Evolutionary conservation across 2,329 filamentous ascomycete genomes (phyloP).

Genomic region (Monosporascus ibericus): DNA sequence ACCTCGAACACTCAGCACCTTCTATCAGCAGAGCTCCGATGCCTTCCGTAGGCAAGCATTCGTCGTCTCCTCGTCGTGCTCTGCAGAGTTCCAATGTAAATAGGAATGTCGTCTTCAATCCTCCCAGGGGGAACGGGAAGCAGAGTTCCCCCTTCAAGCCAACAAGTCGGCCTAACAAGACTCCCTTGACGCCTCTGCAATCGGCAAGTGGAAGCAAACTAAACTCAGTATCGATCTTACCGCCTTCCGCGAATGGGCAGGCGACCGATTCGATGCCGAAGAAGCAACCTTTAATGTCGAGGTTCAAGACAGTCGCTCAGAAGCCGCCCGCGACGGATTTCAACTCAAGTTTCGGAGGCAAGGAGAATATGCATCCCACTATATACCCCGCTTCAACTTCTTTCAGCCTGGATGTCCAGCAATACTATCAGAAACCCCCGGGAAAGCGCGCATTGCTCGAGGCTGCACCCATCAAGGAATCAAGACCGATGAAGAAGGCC

Average conservation of each 20-base stretch:
- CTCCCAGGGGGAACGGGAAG: conserved; percentile 45
- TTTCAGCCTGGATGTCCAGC: conserved; percentile 45
- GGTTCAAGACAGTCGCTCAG: conserved; percentile 51
- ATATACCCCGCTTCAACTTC: conserved; percentile 42
- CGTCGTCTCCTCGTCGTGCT: conserved; percentile 35
- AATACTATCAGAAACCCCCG: conserved; percentile 45
- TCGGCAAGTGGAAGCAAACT: conserved; percentile 53
- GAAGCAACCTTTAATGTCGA: conserved; percentile 53
- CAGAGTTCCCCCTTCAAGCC: conserved; percentile 67
- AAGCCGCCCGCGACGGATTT: conserved; percentile 44
- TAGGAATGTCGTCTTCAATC: conserved; percentile 53
- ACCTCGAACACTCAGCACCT: conserved; percentile 37
- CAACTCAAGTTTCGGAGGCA: conserved; percentile 34
- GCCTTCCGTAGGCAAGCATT: conserved; percentile 41
- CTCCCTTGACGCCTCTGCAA: conserved; percentile 54
- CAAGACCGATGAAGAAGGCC: conserved; percentile 59
- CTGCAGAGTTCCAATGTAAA: conserved; percentile 51
- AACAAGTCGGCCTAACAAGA: conserved; percentile 45
- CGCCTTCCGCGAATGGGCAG: conserved; percentile 48
- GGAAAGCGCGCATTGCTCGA: conserved; percentile 64
- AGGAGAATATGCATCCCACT: conserved; percentile 51
- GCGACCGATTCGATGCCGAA: conserved; percentile 65
- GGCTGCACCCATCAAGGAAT: conserved; percentile 65
- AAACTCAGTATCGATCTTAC: conserved; percentile 61
- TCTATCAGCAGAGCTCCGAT: conserved; percentile 53